Evolutionary conservation across 2,329 filamentous ascomycete species (phyloP), one percentile per base, ranked within the genome.

Genomic region (Aspergillus thermomutatus): DNA sequence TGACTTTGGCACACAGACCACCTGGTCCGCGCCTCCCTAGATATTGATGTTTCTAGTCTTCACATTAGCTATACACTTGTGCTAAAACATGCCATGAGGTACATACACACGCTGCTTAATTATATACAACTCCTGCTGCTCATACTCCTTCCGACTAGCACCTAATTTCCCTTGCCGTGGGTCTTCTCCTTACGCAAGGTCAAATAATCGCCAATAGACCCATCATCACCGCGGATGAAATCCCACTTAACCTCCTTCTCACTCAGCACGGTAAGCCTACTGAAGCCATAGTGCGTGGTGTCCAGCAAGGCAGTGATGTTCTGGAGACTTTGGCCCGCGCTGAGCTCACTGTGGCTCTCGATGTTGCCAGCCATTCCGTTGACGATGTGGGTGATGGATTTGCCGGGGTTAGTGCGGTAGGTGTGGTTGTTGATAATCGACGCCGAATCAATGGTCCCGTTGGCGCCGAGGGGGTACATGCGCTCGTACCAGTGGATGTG

Each of bases 311-410:
- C 73, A 5, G 80, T 82, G 45, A 79, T 76, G 56, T 75, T 69
- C n/a, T 75, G 64, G 8, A 71, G 23, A 0, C 59, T 59, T 64
- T 78, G 58, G 26, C 69, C 71, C 3, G 57, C 57, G 50, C 64
- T 62, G 14, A 82, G 65, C 2, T 69, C 72, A 59, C 71, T 76
- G 68, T 82, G 80, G 56, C 75, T 78, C 61, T 82, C 80, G 46
- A 82, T 75, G 58, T 82, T 82, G 23, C 80, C 80, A 3, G 80
- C 80, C 72, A 79, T 79, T n/a, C 80, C 80, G 63, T 82, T 82
- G 66, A 79, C 71, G 34, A 83, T 70, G 56, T 82, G 79, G 1
- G 78, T 79, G 58, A 82, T 77, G 19, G 78, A 80, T 25, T 69
- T 72, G 48, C 80, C 80, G 1, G 77, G 70, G 60, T 80, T 81